Base-by-base conservation (phyloP, 2,329 filamentous ascomycete species). In the Aspergillus neotritici region DNA sequence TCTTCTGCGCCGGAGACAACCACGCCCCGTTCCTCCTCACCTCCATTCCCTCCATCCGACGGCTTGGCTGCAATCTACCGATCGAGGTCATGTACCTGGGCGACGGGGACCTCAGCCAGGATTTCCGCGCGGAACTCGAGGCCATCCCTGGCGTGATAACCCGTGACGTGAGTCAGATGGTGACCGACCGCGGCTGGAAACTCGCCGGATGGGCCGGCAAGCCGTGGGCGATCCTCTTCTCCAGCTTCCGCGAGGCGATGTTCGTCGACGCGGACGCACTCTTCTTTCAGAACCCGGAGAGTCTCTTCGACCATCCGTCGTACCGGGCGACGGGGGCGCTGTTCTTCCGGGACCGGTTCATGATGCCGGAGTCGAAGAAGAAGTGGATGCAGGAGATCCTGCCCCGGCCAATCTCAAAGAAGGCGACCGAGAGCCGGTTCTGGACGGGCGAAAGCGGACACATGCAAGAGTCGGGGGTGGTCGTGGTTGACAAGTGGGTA, bases 191-290 rank as follows among this genome's bases (percentile, higher is more conserved):
- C 15, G 70, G 70, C 14, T 74, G 70, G 71, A 61, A 59, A 29
- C 52, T 73, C 31, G 63, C 60, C 8, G 70, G 71, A 4, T 73
- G 70, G 69, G 70, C 70, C 0, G 67, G 65, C 15, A 74, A 74
- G 48, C 69, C 71, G 1, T 73, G 70, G 35, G 70, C 70, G 1
- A 70, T 72, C 17, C 55, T 74, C 4, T 52, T 72, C 45, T 72
- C 69, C 2, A 71, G 66, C 25, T 74, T 73, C 55, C 67, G 69
- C 4, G 70, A 74, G 51, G 65, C 65, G 41, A 69, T 73, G 32
- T 70, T 74, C 47, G 69, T 74, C 46, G 70, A 73, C 44, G 70
- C 70, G 0, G 71, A 73, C 45, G 63, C 64, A 5, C 53, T 70
- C 13, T 73, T 73, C 54, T 65, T 74, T 47, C 56, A 61, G 12